Base-by-base conservation (phyloP, 176 grass and related monocot genomes). In the Metroxylon sagu region DNA sequence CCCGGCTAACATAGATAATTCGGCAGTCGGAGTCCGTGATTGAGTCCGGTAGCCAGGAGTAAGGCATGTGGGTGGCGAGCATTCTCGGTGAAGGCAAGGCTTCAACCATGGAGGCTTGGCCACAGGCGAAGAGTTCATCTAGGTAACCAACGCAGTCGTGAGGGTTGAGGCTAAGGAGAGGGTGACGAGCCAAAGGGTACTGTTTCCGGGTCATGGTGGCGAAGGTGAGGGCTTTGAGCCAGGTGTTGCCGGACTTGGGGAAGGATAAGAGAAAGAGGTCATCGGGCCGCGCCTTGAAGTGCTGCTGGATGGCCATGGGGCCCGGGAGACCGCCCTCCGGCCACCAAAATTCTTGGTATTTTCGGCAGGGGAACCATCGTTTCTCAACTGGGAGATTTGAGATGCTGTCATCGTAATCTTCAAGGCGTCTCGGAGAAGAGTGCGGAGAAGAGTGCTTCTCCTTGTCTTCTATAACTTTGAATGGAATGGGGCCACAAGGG, bases 191-290 rank as follows among this genome's bases (percentile, higher is more conserved):
- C 8, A 67, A 15, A 14, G 64, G 64, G 16, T 52, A 52, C 4
- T 4, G 50, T 1, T 1, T 10, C 12, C 52, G 57, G 66, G 7
- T 59, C 14, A 69, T 3, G 19, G 16, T 26, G 21, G 59, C 31
- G 39, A 57, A 59, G 2, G 57, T 27, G 52, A 78, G 59, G 14
- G 75, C 54, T 55, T 78, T 78, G 26, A 78, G 25, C 75, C 67
- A 78, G 6, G 60, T 71, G 66, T 66, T 78, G 53, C 75, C 75
- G 67, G 60, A 78, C 53, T 71, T 78, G 35, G 66, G 60, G 6
- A 25, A 18, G 27, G 72, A 71, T 48, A 15, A 19, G 23, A 81
- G 19, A 35, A 81, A 6, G 3, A 75, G 17, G 29, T 71, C 66
- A n/a, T 26, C 12, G 3, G 54, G 67, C 3, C 53, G 67, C 1